These are phyloP conservation scores for Parathielavia hyrcaniae DNA, from an alignment of 495 filamentous ascomycete genomes.

Conservation along the genomic window DNA sequence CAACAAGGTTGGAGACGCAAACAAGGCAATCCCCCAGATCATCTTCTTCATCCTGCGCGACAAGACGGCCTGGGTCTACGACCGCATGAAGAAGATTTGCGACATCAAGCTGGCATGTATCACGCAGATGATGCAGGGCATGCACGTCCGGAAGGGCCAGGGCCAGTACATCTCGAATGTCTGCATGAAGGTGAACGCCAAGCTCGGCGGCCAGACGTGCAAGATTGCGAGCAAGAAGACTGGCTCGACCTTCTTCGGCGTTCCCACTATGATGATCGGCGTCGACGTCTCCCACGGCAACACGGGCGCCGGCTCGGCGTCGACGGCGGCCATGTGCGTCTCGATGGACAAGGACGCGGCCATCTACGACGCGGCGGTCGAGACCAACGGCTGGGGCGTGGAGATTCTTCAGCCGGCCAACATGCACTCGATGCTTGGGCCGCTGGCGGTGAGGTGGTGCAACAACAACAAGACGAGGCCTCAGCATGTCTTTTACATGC, in stretches of 20 bases:
- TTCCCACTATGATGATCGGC: constrained; percentile 69
- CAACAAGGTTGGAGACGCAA: constrained; percentile 9
- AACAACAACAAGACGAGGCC: constrained; percentile 49
- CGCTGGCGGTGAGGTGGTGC: constrained; percentile 59
- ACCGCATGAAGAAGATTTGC: constrained; percentile 71
- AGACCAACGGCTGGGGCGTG: constrained; percentile 68
- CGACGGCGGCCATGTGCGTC: constrained; percentile 81
- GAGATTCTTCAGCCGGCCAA: constrained; percentile 67
- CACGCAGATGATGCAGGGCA: constrained; percentile 62
- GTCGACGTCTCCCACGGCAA: constrained; percentile 81
- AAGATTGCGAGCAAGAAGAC: constrained; percentile 18
- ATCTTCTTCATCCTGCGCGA: constrained; percentile 65
- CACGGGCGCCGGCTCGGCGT: constrained; percentile 56
- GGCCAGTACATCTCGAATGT: constrained; percentile 84
- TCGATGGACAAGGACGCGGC: constrained; percentile 63
- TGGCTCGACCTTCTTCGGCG: constrained; percentile 34
- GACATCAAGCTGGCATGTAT: constrained; percentile 75
- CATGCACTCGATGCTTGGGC: constrained; percentile 56
- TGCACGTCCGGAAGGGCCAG: constrained; percentile 54
- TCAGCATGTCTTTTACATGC: constrained; percentile 78
- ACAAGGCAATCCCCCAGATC: constrained; percentile 47
- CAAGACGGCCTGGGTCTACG: constrained; percentile 61
- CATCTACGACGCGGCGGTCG: constrained; percentile 65
- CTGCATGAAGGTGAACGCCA: constrained; percentile 89
- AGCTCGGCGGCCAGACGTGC: constrained; percentile 76